Evolutionary conservation across 2,329 filamentous ascomycete genomes (phyloP).

Genomic region (Setomelanomma holmii): DNA sequence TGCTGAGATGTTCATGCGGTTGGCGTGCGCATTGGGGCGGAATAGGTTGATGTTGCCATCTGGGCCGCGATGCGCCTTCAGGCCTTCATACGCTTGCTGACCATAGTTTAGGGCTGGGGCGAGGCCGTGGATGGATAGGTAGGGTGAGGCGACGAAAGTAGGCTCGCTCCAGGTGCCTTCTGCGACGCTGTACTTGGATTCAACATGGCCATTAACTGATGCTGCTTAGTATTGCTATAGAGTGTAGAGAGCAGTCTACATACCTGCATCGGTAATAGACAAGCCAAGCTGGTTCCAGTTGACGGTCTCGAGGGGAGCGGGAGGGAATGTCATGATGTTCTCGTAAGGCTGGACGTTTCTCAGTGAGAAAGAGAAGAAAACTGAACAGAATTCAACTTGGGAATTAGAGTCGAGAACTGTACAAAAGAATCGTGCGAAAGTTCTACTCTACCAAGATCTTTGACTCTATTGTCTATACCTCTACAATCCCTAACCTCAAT

Average conservation of each 20-base stretch:
- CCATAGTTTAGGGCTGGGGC: conserved; percentile 30
- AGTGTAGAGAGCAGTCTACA: neutral
- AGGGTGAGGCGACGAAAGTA: conserved; percentile 18
- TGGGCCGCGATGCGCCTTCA: conserved; percentile 25
- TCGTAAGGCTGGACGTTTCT: neutral
- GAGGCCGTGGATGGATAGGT: conserved; percentile 28
- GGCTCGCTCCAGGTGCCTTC: conserved; percentile 24
- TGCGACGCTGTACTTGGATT: conserved; percentile 14
- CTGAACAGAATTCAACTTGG: too few relatives aligned
- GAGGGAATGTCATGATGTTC: conserved; percentile 15
- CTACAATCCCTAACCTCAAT: too few relatives aligned
- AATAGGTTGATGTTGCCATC: conserved; percentile 41
- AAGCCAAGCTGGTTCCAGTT: conserved; percentile 21
- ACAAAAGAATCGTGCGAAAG: too few relatives aligned
- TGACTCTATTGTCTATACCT: too few relatives aligned
- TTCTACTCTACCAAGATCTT: too few relatives aligned
- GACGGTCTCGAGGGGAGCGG: conserved; percentile 15
- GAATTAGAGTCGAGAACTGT: too few relatives aligned
- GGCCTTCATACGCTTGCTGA: conserved; percentile 29
- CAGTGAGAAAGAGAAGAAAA: neutral
- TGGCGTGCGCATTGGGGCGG: conserved; percentile 38
- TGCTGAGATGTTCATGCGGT: conserved; percentile 36
- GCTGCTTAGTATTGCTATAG: too few relatives aligned
- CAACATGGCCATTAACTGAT: conserved; percentile 28
- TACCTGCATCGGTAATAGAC: conserved; percentile 5